phyloP scores from a whole-genome alignment of 208 protist genomes.

The Angomonas ambiguus region DNA sequence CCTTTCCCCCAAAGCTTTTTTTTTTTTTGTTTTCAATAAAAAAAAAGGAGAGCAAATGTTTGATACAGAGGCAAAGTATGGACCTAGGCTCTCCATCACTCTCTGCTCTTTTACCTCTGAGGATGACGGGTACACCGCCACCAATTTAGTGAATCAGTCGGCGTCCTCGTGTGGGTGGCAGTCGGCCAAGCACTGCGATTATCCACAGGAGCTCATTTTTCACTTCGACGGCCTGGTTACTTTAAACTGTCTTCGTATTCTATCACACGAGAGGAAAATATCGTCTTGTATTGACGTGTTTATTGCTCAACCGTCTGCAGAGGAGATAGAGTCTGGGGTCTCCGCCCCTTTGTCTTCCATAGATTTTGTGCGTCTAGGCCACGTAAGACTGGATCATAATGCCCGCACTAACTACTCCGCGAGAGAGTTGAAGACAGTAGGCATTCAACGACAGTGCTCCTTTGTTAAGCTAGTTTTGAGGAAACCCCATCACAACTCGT shows the following conservation, averaged over 20 bases:
- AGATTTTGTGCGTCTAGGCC: conserved; percentile 66
- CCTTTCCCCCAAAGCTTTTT: background rate
- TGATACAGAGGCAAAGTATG: conserved; percentile 60
- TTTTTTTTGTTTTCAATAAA: background rate
- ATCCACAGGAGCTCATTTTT: conserved; percentile 87
- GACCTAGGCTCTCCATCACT: conserved; percentile 52
- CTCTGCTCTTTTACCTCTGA: conserved; percentile 80
- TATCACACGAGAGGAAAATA: conserved; percentile 85
- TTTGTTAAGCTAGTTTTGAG: conserved; percentile 84
- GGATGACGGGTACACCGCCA: conserved; percentile 53
- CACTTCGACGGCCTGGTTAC: conserved; percentile 81
- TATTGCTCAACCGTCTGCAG: conserved; percentile 44
- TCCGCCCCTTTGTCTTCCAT: conserved; percentile 48
- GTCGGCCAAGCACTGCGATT: conserved; percentile 71
- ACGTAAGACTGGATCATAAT: conserved; percentile 71
- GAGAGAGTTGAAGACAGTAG: conserved; percentile 89
- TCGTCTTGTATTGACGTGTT: conserved; percentile 77
- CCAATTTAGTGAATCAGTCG: conserved; percentile 51
- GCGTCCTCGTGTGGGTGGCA: conserved; percentile 71
- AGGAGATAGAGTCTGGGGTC: conserved; percentile 46
- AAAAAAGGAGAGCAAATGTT: conserved; percentile 18
- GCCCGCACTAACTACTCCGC: conserved; percentile 47
- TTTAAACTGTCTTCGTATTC: conserved; percentile 64
- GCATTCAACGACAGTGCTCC: conserved; percentile 49
- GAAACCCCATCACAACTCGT: conserved; percentile 63